Percentiles rank a stretch among this genome's conserved stretches.
phyloP scores from a whole-genome alignment of 2,329 filamentous ascomycete genomes.

The Rhynchosporium graminicola region DNA sequence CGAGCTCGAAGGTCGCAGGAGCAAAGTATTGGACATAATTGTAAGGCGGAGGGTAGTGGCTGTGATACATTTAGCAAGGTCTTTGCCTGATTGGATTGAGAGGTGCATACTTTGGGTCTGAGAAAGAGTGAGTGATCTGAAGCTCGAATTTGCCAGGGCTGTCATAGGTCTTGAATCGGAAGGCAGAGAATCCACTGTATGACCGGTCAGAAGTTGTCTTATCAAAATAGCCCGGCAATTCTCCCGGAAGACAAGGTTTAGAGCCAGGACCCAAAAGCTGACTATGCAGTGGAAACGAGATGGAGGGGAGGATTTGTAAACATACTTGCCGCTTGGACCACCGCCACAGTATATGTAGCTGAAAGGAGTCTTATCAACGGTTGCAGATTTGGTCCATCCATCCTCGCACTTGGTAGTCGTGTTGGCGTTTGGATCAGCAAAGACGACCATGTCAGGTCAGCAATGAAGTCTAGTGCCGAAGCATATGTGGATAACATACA shows the following conservation, averaged over 20 bases:
- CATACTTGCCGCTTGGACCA: slow-evolving; percentile 5
- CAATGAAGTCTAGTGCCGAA: background rate
- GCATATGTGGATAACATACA: slow-evolving; percentile 16
- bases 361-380: slow-evolving; percentile 22
- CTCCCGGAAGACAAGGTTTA: too few species aligned
- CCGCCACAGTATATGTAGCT: slow-evolving; percentile 20
- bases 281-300: background rate
- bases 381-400: slow-evolving; percentile 28
- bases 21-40: slow-evolving; percentile 28
- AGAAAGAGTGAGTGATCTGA: slow-evolving; percentile 32
- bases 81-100: background rate
- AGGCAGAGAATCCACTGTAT: slow-evolving; percentile 29
- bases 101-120: slow-evolving; percentile 30
- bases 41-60: slow-evolving; percentile 32
- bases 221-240: too few species aligned
- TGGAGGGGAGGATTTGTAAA: background rate
- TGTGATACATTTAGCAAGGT: slow-evolving; percentile 17
- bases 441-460: slow-evolving; percentile 28
- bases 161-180: slow-evolving; percentile 29
- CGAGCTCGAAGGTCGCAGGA: slow-evolving; percentile 1
- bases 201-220: background rate
- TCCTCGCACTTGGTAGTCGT: slow-evolving; percentile 34
- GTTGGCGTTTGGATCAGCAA: slow-evolving; percentile 38
- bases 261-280: background rate
- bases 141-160: slow-evolving; percentile 27